Evolutionary conservation across 2,329 filamentous ascomycete species (phyloP).

Genomic region (Graphiopsis chlorocephala): DNA sequence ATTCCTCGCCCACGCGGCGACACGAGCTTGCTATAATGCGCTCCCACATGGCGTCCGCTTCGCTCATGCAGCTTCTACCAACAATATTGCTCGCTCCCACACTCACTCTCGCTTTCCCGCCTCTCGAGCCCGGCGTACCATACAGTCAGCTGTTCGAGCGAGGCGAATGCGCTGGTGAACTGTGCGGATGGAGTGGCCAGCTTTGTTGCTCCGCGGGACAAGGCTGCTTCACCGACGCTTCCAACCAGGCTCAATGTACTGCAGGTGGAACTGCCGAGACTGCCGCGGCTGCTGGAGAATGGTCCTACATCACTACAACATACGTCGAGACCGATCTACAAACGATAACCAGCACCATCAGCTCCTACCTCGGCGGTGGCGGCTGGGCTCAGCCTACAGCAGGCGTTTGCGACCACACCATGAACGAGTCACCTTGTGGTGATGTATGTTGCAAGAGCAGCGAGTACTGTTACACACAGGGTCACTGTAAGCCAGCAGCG

Average conservation of each 20-base stretch:
- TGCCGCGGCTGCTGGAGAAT: slow-evolving; percentile 42
- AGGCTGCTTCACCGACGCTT: slow-evolving; percentile 51
- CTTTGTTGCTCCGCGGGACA: slow-evolving; percentile 52
- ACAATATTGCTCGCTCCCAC: slow-evolving; percentile 29
- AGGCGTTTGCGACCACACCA: slow-evolving; percentile 45
- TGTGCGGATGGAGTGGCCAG: slow-evolving; percentile 44
- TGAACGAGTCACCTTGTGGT: slow-evolving; percentile 61
- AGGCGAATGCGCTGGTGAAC: slow-evolving; percentile 42
- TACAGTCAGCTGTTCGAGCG: slow-evolving; percentile 36
- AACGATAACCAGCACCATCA: slow-evolving; percentile 53
- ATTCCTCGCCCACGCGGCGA: slow-evolving; percentile 26
- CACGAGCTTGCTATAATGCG: slow-evolving; percentile 24
- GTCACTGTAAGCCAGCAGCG: slow-evolving; percentile 56
- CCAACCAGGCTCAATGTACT: slow-evolving; percentile 49
- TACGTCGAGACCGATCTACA: slow-evolving; percentile 55
- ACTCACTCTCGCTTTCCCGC: slow-evolving; percentile 28
- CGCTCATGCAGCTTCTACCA: slow-evolving; percentile 30
- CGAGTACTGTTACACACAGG: slow-evolving; percentile 61
- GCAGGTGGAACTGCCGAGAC: slow-evolving; percentile 24
- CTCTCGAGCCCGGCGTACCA: slow-evolving; percentile 30
- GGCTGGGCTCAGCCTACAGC: slow-evolving; percentile 26
- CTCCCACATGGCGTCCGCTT: slow-evolving; percentile 24
- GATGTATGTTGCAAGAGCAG: slow-evolving; percentile 66
- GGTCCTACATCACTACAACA: slow-evolving; percentile 58
- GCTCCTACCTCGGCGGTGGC: slow-evolving; percentile 41